Evolutionary conservation across 768 basidiomycete genomes (phyloP), one percentile per base, ranked within the genome.

Genomic region (Auricularia sp.): DNA sequence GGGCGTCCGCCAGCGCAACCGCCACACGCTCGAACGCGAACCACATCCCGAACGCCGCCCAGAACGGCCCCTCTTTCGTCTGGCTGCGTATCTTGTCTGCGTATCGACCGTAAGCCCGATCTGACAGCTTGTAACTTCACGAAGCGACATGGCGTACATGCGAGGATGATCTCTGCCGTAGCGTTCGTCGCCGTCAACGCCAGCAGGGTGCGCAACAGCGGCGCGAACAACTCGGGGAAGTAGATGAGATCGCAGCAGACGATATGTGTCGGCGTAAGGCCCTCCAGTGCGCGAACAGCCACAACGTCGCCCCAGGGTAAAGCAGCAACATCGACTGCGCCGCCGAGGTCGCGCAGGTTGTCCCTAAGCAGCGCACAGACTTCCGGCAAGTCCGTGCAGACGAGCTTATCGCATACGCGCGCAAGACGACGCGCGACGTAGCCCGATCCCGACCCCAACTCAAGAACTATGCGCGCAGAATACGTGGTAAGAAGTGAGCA

Each of bases 231-330:
- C 65, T 90, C 84, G 0, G 90, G 89, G 70, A 94, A 94, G 74
- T 95, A 95, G 13, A 95, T 91, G 64, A 94, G 80, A 75, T 94
- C 92, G 72, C 92, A 93, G 74, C 91, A 90, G 24, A 93, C 73
- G 56, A 94, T 81, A 70, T 91, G 89, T 1, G 86, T 73, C n/a
- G 44, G 42, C 8, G 24, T 35, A 34, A 36, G 39, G 13, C 61
- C 63, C 44, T 42, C 62, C 54, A 62, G n/a, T 54, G 18, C 58
- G 37, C 39, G 39, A 42, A 24, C 54, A 7, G 36, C 34, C 1
- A 8, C 61, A 64, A 51, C 61, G 29, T 21, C 63, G 34, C 79
- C 56, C 56, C 56, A 59, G 24, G 56, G 56, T 3, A 29, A 29
- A 3, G 29, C 13, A 59, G 29, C 56, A 3, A 6, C 24, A 1